Evolutionary conservation across 192 early-diverging fungal species (phyloP), one percentile per base, ranked within the genome.

Genomic region (Backusella australiensis): DNA sequence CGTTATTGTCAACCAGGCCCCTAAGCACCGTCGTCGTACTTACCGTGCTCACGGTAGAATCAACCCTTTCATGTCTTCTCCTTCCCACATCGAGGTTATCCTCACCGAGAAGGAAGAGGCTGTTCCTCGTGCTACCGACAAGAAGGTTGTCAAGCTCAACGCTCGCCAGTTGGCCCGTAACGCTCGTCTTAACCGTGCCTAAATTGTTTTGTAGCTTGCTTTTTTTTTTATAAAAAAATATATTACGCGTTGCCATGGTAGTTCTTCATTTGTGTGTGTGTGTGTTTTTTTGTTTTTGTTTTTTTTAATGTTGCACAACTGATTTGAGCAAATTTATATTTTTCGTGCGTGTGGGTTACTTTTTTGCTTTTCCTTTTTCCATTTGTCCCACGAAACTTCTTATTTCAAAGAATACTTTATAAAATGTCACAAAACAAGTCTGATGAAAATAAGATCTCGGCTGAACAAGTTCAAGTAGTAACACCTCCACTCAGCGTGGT

Each of bases 41-140:
- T 98, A 93, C 94, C 95, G 97, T 90, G 97, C 96, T 80, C 97
- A 99, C 91, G 97, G 97, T 91, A 92, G 96, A 82, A 96, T 96
- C 81, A 89, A 89, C 85, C 88, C 95, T 76, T 99, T 96, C 94
- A 93, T 95, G 95, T 89, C 87, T 86, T 90, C 91, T 88, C 97
- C 96, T 63, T 96, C 94, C 86, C 96, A 99, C 91, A 92, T 97
- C 80, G 97, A 99, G 91, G 86, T 99, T 73, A 95, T 95, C 80
- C 89, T 96, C 82, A 89, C 92, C 76, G 96, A 99, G 90, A 91
- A 94, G 86, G 90, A 90, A 78, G 91, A 93, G 88, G 88, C 87
- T 78, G 94, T 97, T 77, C 84, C 87, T 75, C 80, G 81, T 74
- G 93, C 93, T 85, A 86, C 87, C 75, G 84, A 81, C 75, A 87